Percentiles rank a stretch among this genome's conserved stretches.
Evolutionary conservation across 2,329 filamentous ascomycete species (phyloP).

Genomic region (Fusarium piperis): DNA sequence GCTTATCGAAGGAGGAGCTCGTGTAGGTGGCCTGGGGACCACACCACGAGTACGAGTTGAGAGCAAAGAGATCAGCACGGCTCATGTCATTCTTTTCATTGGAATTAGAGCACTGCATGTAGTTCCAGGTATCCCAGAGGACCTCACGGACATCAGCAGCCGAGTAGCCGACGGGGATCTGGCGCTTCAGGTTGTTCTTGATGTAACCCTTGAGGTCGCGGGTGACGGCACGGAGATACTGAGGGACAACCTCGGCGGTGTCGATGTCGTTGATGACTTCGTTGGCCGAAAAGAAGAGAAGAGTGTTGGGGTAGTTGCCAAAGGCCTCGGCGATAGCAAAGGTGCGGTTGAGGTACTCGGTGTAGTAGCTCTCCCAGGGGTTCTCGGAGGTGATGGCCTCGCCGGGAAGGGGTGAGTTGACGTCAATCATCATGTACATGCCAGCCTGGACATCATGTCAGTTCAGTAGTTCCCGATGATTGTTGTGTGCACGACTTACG

Average conservation of each 20-base stretch:
- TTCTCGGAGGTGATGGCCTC: slow-evolving; percentile 64
- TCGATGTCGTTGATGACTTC: slow-evolving; percentile 77
- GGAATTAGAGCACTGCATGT: slow-evolving; percentile 73
- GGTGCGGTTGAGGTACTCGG: slow-evolving; percentile 70
- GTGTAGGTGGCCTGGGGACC: slow-evolving; percentile 68
- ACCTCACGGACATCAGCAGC: slow-evolving; percentile 81
- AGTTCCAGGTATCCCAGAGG: slow-evolving; percentile 79
- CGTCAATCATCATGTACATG: slow-evolving; percentile 75
- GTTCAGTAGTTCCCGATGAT: background rate
- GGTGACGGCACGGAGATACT: slow-evolving; percentile 79
- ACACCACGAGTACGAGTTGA: slow-evolving; percentile 80
- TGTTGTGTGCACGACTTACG: slow-evolving; percentile 41
- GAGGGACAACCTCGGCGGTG: slow-evolving; percentile 69
- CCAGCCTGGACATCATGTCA: slow-evolving; percentile 56
- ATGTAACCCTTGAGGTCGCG: slow-evolving; percentile 86
- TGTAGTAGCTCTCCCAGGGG: slow-evolving; percentile 69
- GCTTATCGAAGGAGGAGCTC: slow-evolving; percentile 68
- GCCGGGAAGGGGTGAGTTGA: slow-evolving; percentile 71
- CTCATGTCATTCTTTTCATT: slow-evolving; percentile 67
- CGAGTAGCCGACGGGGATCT: slow-evolving; percentile 82
- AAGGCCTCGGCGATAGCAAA: slow-evolving; percentile 75
- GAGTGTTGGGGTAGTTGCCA: slow-evolving; percentile 72
- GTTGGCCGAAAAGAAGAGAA: slow-evolving; percentile 82
- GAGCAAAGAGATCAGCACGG: slow-evolving; percentile 77
- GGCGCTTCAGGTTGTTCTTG: slow-evolving; percentile 72